Evolutionary conservation across 73 alveolate genomes (phyloP).

Genomic region (Tetrahymena thermophila): DNA sequence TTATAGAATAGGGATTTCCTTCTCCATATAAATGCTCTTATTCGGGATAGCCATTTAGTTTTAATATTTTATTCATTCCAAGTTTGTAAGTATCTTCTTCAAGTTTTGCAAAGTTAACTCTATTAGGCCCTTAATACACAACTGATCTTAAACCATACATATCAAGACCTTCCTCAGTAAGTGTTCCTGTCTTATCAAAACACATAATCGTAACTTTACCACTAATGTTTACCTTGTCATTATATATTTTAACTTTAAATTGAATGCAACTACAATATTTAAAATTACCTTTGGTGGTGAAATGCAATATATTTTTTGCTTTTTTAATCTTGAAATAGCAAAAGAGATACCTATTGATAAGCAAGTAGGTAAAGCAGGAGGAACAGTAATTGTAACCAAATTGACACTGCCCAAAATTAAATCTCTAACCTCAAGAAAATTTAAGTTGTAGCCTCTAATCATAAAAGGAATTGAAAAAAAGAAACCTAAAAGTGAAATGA

Average conservation of each 20-base stretch:
- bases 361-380: constrained; percentile 89
- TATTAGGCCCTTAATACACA: neutral
- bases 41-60: neutral
- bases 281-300: constrained; percentile 63
- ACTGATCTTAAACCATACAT: constrained; percentile 64
- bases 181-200: constrained; percentile 95
- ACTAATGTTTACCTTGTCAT: constrained; percentile 54
- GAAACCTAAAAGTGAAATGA: constrained; percentile 51
- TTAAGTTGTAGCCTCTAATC: constrained; percentile 23
- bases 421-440: constrained; percentile 33
- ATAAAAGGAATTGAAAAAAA: constrained; percentile 30
- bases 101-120: neutral
- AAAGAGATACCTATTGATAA: constrained; percentile 74
- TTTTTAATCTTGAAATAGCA: constrained; percentile 61
- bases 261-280: too few relatives aligned
- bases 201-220: constrained; percentile 81
- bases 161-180: constrained; percentile 88
- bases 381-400: constrained; percentile 80
- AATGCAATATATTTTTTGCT: constrained; percentile 66
- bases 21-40: neutral
- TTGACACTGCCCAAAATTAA: constrained; percentile 62
- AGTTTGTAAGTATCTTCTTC: neutral
- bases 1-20: neutral
- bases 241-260: too few relatives aligned
- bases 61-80: neutral